Conservation (phyloP, 2,329 filamentous ascomycete species). For the Aspergillus fischeri region DNA sequence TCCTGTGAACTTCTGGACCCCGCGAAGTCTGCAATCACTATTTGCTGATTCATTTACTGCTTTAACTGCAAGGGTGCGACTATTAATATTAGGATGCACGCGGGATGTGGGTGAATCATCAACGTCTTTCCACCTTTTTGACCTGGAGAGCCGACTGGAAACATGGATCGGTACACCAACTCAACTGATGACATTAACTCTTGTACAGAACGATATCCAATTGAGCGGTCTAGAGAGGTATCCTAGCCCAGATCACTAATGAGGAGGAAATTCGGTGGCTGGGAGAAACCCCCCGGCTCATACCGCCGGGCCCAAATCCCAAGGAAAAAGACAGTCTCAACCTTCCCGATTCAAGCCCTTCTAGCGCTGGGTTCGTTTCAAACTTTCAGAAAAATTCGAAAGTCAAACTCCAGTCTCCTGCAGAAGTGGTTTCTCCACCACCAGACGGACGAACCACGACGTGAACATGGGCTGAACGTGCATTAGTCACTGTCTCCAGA, state of each 20-base stretch:
- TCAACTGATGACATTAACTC: background rate
- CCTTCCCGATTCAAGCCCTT: slow-evolving; percentile 2
- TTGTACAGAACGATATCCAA: slow-evolving; percentile 1
- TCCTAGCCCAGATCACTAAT: slow-evolving; percentile 1
- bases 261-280: slow-evolving; percentile 10
- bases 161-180: no score
- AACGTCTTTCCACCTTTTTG: background rate
- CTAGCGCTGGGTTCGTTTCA: background rate
- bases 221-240: background rate
- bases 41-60: background rate
- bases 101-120: background rate
- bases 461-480: slow-evolving; percentile 14
- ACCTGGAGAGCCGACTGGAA: background rate
- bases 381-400: background rate
- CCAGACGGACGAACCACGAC: slow-evolving; percentile 9
- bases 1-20: background rate
- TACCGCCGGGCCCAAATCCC: background rate
- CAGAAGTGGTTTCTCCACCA: slow-evolving; percentile 16
- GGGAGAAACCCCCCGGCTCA: slow-evolving; percentile 2
- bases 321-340: slow-evolving; percentile 1
- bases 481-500: slow-evolving; percentile 13
- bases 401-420: slow-evolving; percentile 15
- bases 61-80: background rate
- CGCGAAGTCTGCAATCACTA: background rate
- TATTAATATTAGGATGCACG: background rate